Evolutionary conservation across 371 early-diverging fungal genomes (phyloP).

Genomic region (Lichtheimia corymbifera): DNA sequence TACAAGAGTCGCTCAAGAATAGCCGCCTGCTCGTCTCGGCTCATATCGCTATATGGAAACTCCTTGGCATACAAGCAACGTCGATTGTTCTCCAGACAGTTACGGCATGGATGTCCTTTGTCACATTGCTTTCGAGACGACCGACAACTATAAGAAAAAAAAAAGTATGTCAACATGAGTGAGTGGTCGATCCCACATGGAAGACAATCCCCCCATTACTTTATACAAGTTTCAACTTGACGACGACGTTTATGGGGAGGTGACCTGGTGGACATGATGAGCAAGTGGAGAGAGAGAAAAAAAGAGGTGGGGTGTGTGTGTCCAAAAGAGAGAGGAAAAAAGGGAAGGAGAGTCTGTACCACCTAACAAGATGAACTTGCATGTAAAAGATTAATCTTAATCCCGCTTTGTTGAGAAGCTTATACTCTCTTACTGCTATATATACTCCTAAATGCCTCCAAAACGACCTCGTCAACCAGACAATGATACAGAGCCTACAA

Average conservation of each 20-base stretch:
- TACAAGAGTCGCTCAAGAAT: conserved; percentile 23
- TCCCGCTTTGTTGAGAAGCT: not conserved
- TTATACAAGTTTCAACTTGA: conserved; percentile 25
- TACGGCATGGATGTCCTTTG: conserved; percentile 23
- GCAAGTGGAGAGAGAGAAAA: too few relatives aligned
- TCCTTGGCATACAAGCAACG: conserved; percentile 26
- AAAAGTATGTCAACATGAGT: conserved; percentile 1
- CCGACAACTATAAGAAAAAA: conserved; percentile 17
- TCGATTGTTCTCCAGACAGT: conserved; percentile 24
- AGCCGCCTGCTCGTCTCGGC: conserved; percentile 18
- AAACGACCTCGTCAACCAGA: conserved; percentile 4
- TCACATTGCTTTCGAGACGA: conserved; percentile 30
- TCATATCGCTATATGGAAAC: conserved; percentile 20
- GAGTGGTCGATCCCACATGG: not conserved
- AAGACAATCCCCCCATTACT: conserved; percentile 8
- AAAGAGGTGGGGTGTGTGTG: conserved; percentile 1
- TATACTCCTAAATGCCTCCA: conserved; percentile 7
- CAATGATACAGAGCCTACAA: not conserved
- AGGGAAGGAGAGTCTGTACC: conserved; percentile 3
- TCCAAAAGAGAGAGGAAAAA: not conserved
- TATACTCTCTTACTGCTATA: not conserved
- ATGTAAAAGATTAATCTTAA: not conserved
- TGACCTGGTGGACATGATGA: conserved; percentile 5
- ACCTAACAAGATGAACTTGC: not conserved
- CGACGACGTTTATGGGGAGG: conserved; percentile 20